Evolutionary conservation across 306 rosid species (phyloP).

Genomic region (Corylus americana): DNA sequence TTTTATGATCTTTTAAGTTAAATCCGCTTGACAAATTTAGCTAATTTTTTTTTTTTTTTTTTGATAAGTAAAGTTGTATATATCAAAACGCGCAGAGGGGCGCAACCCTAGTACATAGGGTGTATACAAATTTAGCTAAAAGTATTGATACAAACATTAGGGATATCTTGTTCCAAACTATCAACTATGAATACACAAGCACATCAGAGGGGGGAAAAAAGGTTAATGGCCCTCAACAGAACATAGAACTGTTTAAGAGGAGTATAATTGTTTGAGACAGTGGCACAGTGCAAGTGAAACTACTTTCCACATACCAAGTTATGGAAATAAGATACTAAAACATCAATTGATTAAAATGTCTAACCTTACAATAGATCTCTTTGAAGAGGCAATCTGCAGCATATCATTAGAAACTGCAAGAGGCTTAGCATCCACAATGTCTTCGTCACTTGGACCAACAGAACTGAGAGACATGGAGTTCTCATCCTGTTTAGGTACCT

Average conservation of each 20-base stretch:
- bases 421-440: slow-evolving; percentile 57
- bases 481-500: slow-evolving; percentile 65
- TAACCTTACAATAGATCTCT: slow-evolving; percentile 75
- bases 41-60: not conserved
- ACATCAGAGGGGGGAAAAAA: not conserved
- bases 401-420: slow-evolving; percentile 56
- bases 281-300: not conserved
- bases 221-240: slow-evolving; percentile 9
- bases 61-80: too few species aligned
- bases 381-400: slow-evolving; percentile 54
- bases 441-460: slow-evolving; percentile 78
- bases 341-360: slow-evolving; percentile 22
- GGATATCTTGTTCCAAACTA: not conserved
- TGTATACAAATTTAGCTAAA: not conserved
- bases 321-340: slow-evolving; percentile 20
- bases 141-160: not conserved
- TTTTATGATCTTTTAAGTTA: not conserved
- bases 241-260: slow-evolving; percentile 12
- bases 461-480: slow-evolving; percentile 33
- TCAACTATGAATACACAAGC: not conserved
- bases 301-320: slow-evolving; percentile 19
- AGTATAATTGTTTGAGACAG: not conserved
- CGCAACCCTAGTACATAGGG: too few species aligned
- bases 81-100: too few species aligned
- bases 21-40: too few species aligned